Percentiles rank a stretch among this genome's conserved stretches.
Evolutionary conservation across 75 land plant species (phyloP).

Genomic region (Adiantum capillusveneris): DNA sequence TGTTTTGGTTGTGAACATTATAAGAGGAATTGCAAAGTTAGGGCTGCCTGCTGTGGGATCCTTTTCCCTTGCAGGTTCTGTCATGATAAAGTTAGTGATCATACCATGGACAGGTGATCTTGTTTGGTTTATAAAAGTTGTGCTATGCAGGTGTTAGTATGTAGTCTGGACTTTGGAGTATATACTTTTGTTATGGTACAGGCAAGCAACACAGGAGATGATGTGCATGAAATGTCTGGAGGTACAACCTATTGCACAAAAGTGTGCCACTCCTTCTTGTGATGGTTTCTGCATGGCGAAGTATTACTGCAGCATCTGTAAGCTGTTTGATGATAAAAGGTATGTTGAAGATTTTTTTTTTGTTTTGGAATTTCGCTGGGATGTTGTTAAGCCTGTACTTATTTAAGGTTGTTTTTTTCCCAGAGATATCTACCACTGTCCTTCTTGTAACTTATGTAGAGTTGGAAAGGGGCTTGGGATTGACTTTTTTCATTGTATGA

Average conservation of each 20-base stretch:
- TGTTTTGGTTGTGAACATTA: constrained; percentile 74
- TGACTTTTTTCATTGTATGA: constrained; percentile 89
- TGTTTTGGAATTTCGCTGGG: too few species aligned
- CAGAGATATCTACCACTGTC: constrained; percentile 82
- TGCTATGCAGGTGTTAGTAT: too few species aligned
- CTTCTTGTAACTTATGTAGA: constrained; percentile 80
- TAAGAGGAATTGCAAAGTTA: constrained; percentile 69
- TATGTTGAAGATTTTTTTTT: constrained; percentile 2
- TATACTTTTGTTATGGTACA: constrained; percentile 33
- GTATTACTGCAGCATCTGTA: constrained; percentile 79
- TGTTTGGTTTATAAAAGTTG: background rate
- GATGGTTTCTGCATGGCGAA: constrained; percentile 64
- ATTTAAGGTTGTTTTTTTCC: background rate
- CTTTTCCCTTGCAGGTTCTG: constrained; percentile 53
- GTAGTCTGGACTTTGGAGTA: too few species aligned
- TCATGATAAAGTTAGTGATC: constrained; percentile 68
- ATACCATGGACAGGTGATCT: constrained; percentile 57
- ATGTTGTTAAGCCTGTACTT: too few species aligned
- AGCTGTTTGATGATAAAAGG: constrained; percentile 92
- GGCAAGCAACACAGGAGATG: constrained; percentile 80
- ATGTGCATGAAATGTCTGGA: constrained; percentile 83
- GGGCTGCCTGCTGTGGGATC: constrained; percentile 56
- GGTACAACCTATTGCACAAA: constrained; percentile 58
- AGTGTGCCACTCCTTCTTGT: constrained; percentile 65
- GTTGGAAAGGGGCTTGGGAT: constrained; percentile 78